Base-by-base conservation (phyloP, 2,329 filamentous ascomycete genomes). In the Magnaporthiopsis rhizophila region DNA sequence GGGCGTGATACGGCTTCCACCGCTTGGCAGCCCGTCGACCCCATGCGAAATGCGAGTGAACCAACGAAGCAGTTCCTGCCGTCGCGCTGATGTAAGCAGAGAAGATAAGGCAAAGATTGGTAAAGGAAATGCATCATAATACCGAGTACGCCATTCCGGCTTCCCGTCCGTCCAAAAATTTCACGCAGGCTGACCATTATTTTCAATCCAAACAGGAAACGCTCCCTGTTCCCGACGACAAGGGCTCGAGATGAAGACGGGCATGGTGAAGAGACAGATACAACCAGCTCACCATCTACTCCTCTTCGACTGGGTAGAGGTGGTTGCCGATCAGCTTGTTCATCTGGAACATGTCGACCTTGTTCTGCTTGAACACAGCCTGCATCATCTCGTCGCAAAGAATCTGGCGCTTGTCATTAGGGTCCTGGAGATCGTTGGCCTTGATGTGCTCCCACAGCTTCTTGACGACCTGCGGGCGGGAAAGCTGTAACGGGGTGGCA, bases 341-440 rank as follows among this genome's bases (percentile, higher is more conserved):
- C 94, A 99, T 98, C 69, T 92, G 93, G 77, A 99, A 99, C 95
- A 99, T 99, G 77, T 98, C 92, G 62, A 99, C 90, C 72, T 86
- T 90, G 71, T 92, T 86, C 72, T 90, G 85, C 76, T 96, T 96
- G 80, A 99, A 99, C 9, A 99, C 90, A 8, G 90, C 89, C 66
- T 91, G 88, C 89, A 99, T 89, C 69, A 86, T 87, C 30, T 96
- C 91, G 76, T 99, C 95, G 78, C 95, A 99, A 34, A 86, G 81
- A 68, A 99, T 99, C 70, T 97, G 92, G 28, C 95, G 90, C 75
- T 93, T 94, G 79, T 99, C 94, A 68, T 76, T 86, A 0, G 93
- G 94, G 69, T 98, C 93, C 76, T 99, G 95, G 7, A 99, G 86
- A 57, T 92, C 85, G 69, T 93, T 88, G 66, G 82, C 86, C 72